phyloP scores from a whole-genome alignment of 208 protist genomes.

The Acanthamoeba quina region DNA sequence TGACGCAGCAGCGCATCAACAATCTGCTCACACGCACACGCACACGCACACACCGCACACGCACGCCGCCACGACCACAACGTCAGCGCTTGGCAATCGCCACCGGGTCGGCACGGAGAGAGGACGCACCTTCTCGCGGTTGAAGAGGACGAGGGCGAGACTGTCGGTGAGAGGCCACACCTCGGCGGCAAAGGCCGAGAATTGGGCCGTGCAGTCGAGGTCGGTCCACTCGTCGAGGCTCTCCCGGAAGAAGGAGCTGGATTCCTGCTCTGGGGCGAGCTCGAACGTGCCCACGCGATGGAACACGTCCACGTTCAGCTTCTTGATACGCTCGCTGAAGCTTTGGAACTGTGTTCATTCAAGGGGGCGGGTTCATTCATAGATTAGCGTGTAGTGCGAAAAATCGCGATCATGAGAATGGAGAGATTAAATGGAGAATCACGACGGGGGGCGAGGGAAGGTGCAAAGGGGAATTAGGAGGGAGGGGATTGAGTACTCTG shows the following conservation, averaged over 20 bases:
- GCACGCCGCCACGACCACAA: not conserved
- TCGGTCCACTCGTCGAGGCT: conserved; percentile 72
- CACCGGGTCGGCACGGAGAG: not conserved
- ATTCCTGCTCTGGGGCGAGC: conserved; percentile 55
- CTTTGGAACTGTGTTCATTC: conserved; percentile 42
- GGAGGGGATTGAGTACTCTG: not conserved
- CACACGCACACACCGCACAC: not conserved
- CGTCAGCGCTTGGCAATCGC: not conserved
- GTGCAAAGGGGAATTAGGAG: not conserved
- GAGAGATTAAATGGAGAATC: conserved; percentile 4
- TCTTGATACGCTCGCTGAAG: conserved; percentile 71
- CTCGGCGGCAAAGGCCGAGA: conserved; percentile 48
- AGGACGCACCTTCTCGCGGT: not conserved
- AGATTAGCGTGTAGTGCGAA: not conserved
- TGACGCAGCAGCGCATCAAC: conserved; percentile 28
- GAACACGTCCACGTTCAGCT: conserved; percentile 74
- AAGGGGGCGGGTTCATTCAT: not conserved
- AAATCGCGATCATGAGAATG: not conserved
- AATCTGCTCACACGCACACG: not conserved
- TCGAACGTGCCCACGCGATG: conserved; percentile 68
- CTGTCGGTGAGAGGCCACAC: conserved; percentile 62
- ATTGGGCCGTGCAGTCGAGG: conserved; percentile 72
- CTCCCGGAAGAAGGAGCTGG: conserved; percentile 68
- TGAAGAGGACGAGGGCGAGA: conserved; percentile 65
- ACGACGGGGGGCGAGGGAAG: not conserved